Evolutionary conservation across 2,329 filamentous ascomycete species (phyloP).

Genomic region (Exophiala aquamarina): DNA sequence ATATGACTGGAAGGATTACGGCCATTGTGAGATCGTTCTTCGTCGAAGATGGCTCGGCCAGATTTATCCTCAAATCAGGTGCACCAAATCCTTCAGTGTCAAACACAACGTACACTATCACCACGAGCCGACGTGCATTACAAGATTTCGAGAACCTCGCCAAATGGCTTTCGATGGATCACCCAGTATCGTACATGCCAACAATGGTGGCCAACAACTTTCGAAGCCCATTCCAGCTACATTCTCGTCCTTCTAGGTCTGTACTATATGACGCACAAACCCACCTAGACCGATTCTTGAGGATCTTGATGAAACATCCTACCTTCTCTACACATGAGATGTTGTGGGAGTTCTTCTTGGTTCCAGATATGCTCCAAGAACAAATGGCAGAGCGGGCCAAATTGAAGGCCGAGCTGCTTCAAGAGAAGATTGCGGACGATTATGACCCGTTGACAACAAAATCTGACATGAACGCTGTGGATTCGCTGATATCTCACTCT

Average conservation of each 20-base stretch:
- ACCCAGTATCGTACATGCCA: conserved; percentile 94
- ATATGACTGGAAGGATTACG: conserved; percentile 77
- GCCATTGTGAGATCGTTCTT: conserved; percentile 95
- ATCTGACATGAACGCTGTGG: conserved; percentile 73
- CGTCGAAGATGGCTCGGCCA: conserved; percentile 91
- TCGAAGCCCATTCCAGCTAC: conserved; percentile 87
- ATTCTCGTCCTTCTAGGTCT: conserved; percentile 84
- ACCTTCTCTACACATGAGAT: conserved; percentile 96
- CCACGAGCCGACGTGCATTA: conserved; percentile 84
- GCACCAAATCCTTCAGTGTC: conserved; percentile 65
- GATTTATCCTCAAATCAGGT: conserved; percentile 91
- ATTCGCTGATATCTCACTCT: conserved; percentile 88
- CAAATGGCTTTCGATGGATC: conserved; percentile 79
- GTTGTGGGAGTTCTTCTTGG: conserved; percentile 98
- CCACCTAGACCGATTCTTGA: conserved; percentile 82
- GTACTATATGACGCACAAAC: conserved; percentile 85
- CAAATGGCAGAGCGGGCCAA: conserved; percentile 87
- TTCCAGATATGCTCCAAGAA: conserved; percentile 85
- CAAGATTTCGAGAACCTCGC: conserved; percentile 89
- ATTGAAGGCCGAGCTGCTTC: conserved; percentile 78
- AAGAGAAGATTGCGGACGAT: conserved; percentile 85
- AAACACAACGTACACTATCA: conserved; percentile 81
- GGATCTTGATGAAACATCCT: conserved; percentile 80
- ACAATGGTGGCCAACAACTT: conserved; percentile 64
- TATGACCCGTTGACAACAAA: conserved; percentile 68